Conservation (phyloP, 768 basidiomycete genomes). For the Lentinula guzmanii region DNA sequence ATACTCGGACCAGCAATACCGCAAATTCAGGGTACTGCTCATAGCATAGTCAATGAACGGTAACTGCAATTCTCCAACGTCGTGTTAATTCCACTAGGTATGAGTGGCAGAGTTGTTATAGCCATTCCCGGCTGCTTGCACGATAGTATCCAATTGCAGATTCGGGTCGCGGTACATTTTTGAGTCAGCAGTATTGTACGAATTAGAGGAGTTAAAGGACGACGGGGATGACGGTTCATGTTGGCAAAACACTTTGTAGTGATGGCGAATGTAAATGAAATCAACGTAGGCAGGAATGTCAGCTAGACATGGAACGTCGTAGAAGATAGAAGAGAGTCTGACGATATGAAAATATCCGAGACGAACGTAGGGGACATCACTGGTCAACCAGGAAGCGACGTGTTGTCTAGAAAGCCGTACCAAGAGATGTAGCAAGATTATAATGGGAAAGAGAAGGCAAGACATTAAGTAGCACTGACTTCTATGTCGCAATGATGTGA, state of each 20-base stretch:
- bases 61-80: slow-evolving; percentile 45
- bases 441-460: not conserved
- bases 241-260: slow-evolving; percentile 27
- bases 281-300: slow-evolving; percentile 26
- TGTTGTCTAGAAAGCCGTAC: slow-evolving; percentile 27
- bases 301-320: slow-evolving; percentile 28
- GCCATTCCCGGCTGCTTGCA: slow-evolving; percentile 58
- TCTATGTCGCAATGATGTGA: slow-evolving; percentile 28
- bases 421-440: slow-evolving; percentile 6
- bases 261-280: slow-evolving; percentile 23
- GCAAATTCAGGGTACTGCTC: not conserved
- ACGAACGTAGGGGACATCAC: slow-evolving; percentile 23
- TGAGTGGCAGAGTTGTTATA: slow-evolving; percentile 61
- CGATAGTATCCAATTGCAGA: slow-evolving; percentile 67
- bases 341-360: slow-evolving; percentile 14
- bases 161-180: slow-evolving; percentile 31
- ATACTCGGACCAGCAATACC: not conserved
- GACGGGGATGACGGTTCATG: slow-evolving; percentile 14
- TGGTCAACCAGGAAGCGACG: slow-evolving; percentile 17
- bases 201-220: slow-evolving; percentile 17
- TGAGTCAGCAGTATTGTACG: slow-evolving; percentile 24
- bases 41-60: slow-evolving; percentile 43
- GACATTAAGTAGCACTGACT: slow-evolving; percentile 16
- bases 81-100: slow-evolving; percentile 47
- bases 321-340: not conserved